Evolutionary conservation across 1,284 basidiomycete species (phyloP).

Genomic region (Vanrija humicola): DNA sequence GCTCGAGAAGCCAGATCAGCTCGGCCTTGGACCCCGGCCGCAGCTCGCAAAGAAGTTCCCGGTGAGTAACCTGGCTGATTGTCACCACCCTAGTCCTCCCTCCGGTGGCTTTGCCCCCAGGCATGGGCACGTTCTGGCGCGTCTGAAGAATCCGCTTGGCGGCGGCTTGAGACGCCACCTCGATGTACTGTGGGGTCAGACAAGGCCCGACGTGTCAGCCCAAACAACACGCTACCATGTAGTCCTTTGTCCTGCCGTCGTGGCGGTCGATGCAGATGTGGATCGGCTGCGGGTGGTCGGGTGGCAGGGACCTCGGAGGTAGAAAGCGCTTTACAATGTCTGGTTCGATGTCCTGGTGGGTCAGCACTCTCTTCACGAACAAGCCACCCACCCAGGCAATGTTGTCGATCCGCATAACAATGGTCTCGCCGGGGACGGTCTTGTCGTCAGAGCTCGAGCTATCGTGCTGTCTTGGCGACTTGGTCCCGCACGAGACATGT

Average conservation of each 20-base stretch:
- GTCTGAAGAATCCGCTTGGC: constrained; percentile 37
- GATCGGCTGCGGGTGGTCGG: constrained; percentile 33
- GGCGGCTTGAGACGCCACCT: constrained; percentile 35
- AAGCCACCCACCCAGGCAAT: constrained; percentile 38
- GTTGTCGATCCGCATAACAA: constrained; percentile 47
- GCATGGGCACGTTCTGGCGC: constrained; percentile 43
- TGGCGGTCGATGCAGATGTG: constrained; percentile 45
- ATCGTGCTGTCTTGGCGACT: background rate
- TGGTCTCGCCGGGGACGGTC: constrained; percentile 3
- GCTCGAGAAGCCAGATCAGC: constrained; percentile 35
- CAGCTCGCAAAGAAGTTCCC: constrained; percentile 43
- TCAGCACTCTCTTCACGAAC: background rate
- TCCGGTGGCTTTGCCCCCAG: constrained; percentile 29
- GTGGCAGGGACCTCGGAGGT: constrained; percentile 32
- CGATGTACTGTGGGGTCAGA: constrained; percentile 39
- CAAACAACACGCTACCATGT: constrained; percentile 30
- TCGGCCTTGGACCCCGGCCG: constrained; percentile 35
- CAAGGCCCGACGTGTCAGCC: background rate
- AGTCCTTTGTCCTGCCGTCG: constrained; percentile 48
- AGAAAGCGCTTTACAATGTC: constrained; percentile 39
- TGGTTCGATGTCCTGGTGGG: constrained; percentile 43
- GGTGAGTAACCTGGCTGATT: constrained; percentile 37
- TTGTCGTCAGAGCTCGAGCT: background rate
- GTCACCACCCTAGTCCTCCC: constrained; percentile 44
- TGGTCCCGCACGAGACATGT: background rate